Conservation (phyloP, 345 rosid genomes). For the Gossypium herbaceum region DNA sequence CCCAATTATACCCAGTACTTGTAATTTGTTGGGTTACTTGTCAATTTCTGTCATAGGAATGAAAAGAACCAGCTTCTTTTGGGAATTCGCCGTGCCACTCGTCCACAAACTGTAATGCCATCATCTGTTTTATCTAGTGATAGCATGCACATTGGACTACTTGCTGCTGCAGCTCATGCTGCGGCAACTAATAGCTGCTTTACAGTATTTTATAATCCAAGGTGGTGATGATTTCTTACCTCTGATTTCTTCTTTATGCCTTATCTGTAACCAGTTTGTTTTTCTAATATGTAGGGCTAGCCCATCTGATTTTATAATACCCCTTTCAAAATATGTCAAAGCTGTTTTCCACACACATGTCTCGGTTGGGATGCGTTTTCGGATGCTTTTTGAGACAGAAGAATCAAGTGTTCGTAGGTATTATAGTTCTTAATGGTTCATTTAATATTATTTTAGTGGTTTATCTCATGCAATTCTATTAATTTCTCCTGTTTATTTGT, state of each 20-base stretch:
- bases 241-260: not conserved
- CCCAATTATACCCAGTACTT: not conserved
- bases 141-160: conserved; percentile 49
- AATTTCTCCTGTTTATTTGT: conserved; percentile 1
- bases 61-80: conserved; percentile 48
- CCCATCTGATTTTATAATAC: conserved; percentile 67
- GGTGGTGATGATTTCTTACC: conserved; percentile 19
- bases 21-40: not conserved
- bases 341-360: conserved; percentile 1
- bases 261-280: conserved; percentile 7
- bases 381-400: conserved; percentile 76
- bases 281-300: conserved; percentile 48
- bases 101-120: conserved; percentile 41
- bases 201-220: conserved; percentile 43
- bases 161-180: conserved; percentile 52
- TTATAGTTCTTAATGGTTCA: conserved; percentile 1
- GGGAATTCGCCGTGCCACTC: conserved; percentile 40
- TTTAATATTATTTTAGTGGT: not conserved
- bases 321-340: conserved; percentile 24
- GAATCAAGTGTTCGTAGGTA: conserved; percentile 73
- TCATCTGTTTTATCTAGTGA: conserved; percentile 47
- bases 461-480: not conserved
- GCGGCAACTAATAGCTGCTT: conserved; percentile 47
- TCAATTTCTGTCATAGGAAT: conserved; percentile 25
- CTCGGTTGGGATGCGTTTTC: conserved; percentile 56